A percentile compares a stretch with the other conserved stretches of the same genome.
phyloP scores from a whole-genome alignment of 257 asterid genomes.

The Solanum pinnatisectum region DNA sequence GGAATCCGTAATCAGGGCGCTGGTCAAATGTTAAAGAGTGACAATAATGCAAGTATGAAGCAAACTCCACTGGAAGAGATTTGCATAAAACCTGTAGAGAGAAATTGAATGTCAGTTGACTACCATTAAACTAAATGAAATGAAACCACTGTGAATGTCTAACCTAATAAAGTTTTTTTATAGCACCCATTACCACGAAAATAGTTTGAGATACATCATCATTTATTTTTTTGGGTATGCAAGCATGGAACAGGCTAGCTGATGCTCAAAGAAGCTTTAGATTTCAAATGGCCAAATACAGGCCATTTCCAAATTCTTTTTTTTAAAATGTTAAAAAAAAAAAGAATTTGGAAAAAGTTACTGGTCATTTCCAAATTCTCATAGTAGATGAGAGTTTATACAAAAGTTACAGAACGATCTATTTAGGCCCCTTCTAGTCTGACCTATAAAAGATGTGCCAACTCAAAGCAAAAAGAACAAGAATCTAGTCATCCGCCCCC shows the following conservation, averaged over 20 bases:
- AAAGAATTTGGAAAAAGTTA: not conserved
- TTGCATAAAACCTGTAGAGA: constrained; percentile 24
- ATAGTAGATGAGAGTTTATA: not conserved
- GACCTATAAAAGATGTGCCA: not conserved
- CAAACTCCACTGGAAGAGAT: constrained; percentile 32
- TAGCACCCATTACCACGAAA: not conserved
- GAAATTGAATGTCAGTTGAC: not conserved
- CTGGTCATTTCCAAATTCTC: not conserved
- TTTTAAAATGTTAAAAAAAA: not conserved
- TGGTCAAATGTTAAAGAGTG: constrained; percentile 34
- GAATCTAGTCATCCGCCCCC: not conserved
- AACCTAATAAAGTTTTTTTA: not conserved
- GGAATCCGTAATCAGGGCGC: constrained; percentile 30
- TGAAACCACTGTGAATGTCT: not conserved
- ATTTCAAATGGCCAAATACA: not conserved
- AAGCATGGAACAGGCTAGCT: not conserved
- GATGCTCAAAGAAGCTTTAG: not conserved
- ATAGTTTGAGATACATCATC: not conserved
- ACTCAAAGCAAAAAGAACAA: not conserved
- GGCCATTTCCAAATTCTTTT: not conserved
- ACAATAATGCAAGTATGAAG: constrained; percentile 35
- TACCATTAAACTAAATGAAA: not conserved
- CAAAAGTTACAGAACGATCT: not conserved
- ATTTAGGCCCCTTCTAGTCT: not conserved
- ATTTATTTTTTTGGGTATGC: not conserved